These are phyloP conservation scores for Lenzites betulinus DNA, from an alignment of 768 basidiomycete genomes.

Conservation along the genomic window DNA sequence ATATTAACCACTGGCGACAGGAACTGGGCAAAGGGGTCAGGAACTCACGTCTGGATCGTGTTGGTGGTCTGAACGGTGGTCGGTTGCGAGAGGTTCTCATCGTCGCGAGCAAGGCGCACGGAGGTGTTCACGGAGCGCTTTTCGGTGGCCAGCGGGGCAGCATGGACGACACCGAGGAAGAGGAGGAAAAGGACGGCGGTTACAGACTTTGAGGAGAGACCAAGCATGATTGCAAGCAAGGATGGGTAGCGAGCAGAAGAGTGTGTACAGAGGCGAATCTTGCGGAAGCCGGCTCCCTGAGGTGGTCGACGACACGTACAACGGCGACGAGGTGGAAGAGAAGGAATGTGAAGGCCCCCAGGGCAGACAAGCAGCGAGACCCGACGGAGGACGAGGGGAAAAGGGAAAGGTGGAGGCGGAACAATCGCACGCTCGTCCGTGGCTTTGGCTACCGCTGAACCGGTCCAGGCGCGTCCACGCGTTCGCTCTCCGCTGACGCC, in stretches of 20 bases:
- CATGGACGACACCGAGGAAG: constrained; percentile 30
- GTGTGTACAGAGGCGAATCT: constrained; percentile 20
- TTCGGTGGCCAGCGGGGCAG: constrained; percentile 28
- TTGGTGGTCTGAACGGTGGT: constrained; percentile 40
- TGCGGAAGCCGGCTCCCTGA: constrained; percentile 29
- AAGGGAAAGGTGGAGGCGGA: constrained; percentile 18
- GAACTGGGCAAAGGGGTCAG: background rate
- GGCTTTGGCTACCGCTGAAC: background rate
- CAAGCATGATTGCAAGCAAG: constrained; percentile 30
- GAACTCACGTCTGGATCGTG: constrained; percentile 45
- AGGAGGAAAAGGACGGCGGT: constrained; percentile 28
- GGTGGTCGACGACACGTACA: constrained; percentile 23
- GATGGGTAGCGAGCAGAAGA: constrained; percentile 19
- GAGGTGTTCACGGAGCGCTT: constrained; percentile 9
- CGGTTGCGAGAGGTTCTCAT: constrained; percentile 31
- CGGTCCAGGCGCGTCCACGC: constrained; percentile 11
- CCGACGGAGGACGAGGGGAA: constrained; percentile 26
- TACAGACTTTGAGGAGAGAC: constrained; percentile 23
- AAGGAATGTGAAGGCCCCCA: constrained; percentile 37
- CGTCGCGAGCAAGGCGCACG: constrained; percentile 24
- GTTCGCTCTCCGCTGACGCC: constrained; percentile 8
- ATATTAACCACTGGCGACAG: background rate
- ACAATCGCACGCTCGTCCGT: background rate
- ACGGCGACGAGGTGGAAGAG: constrained; percentile 27
- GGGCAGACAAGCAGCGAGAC: constrained; percentile 26